Base-by-base conservation (phyloP, 2,329 filamentous ascomycete species). In the Xylogone sp. region DNA sequence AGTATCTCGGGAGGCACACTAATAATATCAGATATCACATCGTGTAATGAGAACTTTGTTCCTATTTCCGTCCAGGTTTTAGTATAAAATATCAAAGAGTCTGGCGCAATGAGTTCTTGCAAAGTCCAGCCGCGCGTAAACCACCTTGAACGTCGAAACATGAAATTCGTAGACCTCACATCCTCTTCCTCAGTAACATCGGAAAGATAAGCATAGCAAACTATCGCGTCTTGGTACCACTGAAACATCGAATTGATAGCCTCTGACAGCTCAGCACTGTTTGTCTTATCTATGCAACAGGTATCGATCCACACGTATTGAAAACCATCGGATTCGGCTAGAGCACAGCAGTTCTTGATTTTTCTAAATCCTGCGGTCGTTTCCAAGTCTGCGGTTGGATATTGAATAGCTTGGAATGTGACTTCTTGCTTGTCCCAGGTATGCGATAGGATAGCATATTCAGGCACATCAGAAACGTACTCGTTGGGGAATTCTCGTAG, bases 91-190 rank as follows among this genome's bases (percentile, higher is more conserved):
- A 49, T 49, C 21, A 56, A 24, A 12, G 21, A 18, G 6, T 12
- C 2, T 4, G 56, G 56, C 1, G 52, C 51, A 3, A 58, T 16
- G 29, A 58, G 52, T 29, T 56, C 56, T 29, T 56, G 54, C 2
- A 56, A 42, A n/a, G 56, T 56, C 54, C 55, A 57, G 6, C 53
- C 53, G 13, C 55, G 24, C 6, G 46, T 49, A n/a, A 22, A 16
- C 47, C 45, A 27, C 19, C 34, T 27, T 31, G 24, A 27, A 27
- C 24, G 24, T 27, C 10, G 24, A 27, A 27, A 5, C 24, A 27
- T 6, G 24, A 48, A 51, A 12, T 19, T 13, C 1, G 27, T 21
- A 24, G 24, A n/a, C n/a, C n/a, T n/a, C n/a, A n/a, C n/a, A 27
- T 27, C 24, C 24, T 27, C 24, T 27, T 10, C 10, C 5, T 10